Evolutionary conservation across 2,329 filamentous ascomycete genomes (phyloP), one percentile per base, ranked within the genome.

Genomic region (Monosporascus sp.): DNA sequence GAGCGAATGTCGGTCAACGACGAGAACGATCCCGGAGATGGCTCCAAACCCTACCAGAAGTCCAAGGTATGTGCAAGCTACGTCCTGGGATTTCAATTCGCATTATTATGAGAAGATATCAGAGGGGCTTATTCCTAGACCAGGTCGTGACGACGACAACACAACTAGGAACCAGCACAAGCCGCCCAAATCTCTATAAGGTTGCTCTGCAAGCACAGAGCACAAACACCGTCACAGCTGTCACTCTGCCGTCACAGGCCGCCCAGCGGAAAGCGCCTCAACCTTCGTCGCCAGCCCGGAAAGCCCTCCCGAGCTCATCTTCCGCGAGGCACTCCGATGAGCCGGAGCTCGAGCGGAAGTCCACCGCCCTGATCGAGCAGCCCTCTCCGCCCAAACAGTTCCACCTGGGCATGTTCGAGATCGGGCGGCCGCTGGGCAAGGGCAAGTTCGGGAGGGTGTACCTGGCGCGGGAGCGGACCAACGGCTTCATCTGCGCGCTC

Each of bases 391-490:
- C 79, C 44, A 85, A 83, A 62, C 72, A 91, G 61, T 92, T 92
- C 72, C 90, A 96, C 68, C 82, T 96, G 4, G 89, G 90, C 72
- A 95, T 95, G 89, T 96, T 96, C 69, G 91, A 96, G 70, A 96
- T 95, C 59, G 89, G 89, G 40, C 88, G 90, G 61, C 89, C 89
- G 1, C 77, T 95, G 3, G 89, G 89, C 51, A 94, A 94, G 73
- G 89, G 89, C 58, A 95, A 94, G 68, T 95, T 94, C 65, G 89
- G 89, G 2, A 82, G 89, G 46, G 90, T 95, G 3, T 95, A 95
- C 68, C 82, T 95, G 28, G 89, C 89, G 48, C 87, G 89, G 52
- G 89, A 94, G 72, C 84, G 88, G 54, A 83, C 79, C 45, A 88
- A 84, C 26, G 87, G 87, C 57, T 95, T 92, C 72, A 87, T 95